Conservation (phyloP, 2,329 filamentous ascomycete genomes). For the Penicillium sp. region DNA sequence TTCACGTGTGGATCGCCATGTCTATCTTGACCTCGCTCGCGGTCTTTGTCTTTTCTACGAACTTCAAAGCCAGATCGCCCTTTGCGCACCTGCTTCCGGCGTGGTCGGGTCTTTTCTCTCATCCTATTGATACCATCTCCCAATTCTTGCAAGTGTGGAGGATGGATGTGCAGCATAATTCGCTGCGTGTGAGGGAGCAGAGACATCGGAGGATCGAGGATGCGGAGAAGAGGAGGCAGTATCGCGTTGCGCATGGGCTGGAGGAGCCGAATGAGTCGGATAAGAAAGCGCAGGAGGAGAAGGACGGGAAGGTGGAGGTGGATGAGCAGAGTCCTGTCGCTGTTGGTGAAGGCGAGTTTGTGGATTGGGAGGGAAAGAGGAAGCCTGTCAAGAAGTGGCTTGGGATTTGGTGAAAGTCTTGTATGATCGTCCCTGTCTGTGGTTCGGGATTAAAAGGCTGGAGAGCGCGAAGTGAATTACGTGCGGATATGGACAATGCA, state of each 20-base stretch:
- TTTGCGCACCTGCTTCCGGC: constrained; percentile 76
- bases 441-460: neutral
- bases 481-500: constrained; percentile 1
- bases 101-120: constrained; percentile 63
- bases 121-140: constrained; percentile 66
- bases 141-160: constrained; percentile 70
- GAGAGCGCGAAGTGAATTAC: neutral
- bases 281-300: constrained; percentile 37
- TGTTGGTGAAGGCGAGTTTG: constrained; percentile 36
- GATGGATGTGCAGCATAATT: constrained; percentile 72
- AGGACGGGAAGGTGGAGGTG: constrained; percentile 16
- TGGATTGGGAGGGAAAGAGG: constrained; percentile 46
- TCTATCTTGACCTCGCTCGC: constrained; percentile 69
- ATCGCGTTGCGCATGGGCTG: constrained; percentile 80
- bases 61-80: constrained; percentile 76
- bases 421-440: neutral
- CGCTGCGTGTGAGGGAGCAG: constrained; percentile 66
- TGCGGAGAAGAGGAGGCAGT: constrained; percentile 80
- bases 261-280: constrained; percentile 51
- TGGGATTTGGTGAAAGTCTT: constrained; percentile 65
- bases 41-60: constrained; percentile 69
- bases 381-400: constrained; percentile 73
- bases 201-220: constrained; percentile 76
- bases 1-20: constrained; percentile 82
- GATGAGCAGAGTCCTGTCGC: constrained; percentile 34